Evolutionary conservation across 2,329 filamentous ascomycete species (phyloP).

Genomic region (Emmonsiellopsis sp.): DNA sequence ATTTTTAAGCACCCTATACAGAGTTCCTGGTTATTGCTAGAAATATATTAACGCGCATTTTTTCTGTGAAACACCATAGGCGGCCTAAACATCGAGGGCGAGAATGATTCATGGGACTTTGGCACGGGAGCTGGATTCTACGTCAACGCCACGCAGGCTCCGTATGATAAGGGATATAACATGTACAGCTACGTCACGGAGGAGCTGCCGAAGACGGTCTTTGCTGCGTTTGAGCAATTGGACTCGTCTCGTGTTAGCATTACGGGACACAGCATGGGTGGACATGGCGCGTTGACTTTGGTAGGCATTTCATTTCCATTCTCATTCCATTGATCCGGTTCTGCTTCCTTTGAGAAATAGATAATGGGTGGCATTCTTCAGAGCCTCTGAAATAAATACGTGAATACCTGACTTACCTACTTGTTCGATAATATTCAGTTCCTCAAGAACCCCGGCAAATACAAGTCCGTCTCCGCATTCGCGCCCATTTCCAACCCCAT

Average conservation of each 20-base stretch:
- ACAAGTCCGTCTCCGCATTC: conserved; percentile 82
- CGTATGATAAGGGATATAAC: conserved; percentile 70
- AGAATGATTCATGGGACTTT: conserved; percentile 87
- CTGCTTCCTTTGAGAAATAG: too few species aligned
- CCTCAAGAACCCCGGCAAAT: conserved; percentile 82
- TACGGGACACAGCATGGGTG: conserved; percentile 93
- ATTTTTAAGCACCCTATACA: neutral
- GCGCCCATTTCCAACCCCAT: conserved; percentile 82
- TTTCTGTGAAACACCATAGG: conserved; percentile 41
- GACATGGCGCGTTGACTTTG: conserved; percentile 85
- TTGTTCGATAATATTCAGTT: conserved; percentile 41
- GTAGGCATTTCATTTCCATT: conserved; percentile 24
- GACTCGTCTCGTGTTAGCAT: conserved; percentile 68
- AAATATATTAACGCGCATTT: too few species aligned
- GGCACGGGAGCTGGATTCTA: conserved; percentile 92
- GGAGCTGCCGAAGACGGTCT: conserved; percentile 75
- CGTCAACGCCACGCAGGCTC: conserved; percentile 68
- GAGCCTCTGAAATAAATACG: too few species aligned
- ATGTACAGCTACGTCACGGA: conserved; percentile 92
- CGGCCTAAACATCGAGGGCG: conserved; percentile 69
- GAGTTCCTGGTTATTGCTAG: too few species aligned
- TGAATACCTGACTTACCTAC: too few species aligned
- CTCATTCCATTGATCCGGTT: too few species aligned
- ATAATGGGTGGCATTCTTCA: too few species aligned
- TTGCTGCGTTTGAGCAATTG: conserved; percentile 61